Percentiles rank a stretch among this genome's conserved stretches.
phyloP scores from a whole-genome alignment of 345 rosid species.

The Eucalyptus virginea region DNA sequence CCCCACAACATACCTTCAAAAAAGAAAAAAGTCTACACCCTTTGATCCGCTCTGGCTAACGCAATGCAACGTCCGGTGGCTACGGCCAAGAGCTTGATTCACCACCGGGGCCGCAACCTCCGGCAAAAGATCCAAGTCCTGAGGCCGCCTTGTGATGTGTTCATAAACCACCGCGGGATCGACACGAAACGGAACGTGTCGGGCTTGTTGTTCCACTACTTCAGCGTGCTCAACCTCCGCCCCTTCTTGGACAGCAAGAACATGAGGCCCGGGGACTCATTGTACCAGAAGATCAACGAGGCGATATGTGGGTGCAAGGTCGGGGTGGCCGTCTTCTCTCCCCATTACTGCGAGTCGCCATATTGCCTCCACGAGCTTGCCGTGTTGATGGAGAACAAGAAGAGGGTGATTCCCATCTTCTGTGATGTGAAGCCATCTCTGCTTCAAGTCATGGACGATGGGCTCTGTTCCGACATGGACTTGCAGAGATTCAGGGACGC shows the following conservation, averaged over 20 bases:
- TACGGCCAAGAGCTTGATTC: neutral
- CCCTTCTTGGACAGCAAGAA: constrained; percentile 74
- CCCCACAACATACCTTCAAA: neutral
- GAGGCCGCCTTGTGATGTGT: constrained; percentile 36
- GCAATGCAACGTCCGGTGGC: constrained; percentile 38
- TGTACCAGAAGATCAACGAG: constrained; percentile 37
- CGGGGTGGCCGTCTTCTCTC: constrained; percentile 75
- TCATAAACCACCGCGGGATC: constrained; percentile 75
- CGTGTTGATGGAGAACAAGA: constrained; percentile 49
- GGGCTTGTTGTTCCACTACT: constrained; percentile 45
- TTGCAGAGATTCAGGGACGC: constrained; percentile 34
- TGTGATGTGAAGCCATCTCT: constrained; percentile 76
- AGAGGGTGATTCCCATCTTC: constrained; percentile 67
- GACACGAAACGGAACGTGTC: constrained; percentile 76
- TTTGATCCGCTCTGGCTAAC: neutral
- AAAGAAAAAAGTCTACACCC: neutral
- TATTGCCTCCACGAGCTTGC: constrained; percentile 84
- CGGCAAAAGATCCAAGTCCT: neutral
- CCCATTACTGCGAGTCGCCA: constrained; percentile 58
- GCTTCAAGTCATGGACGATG: constrained; percentile 35
- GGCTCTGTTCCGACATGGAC: constrained; percentile 13
- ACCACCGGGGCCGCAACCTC: neutral
- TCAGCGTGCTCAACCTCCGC: constrained; percentile 17
- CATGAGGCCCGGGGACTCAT: constrained; percentile 69
- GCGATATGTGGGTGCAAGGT: constrained; percentile 44